Evolutionary conservation across 169 alveolate genomes (phyloP).

Genomic region (Plasmodium knowlesi): DNA sequence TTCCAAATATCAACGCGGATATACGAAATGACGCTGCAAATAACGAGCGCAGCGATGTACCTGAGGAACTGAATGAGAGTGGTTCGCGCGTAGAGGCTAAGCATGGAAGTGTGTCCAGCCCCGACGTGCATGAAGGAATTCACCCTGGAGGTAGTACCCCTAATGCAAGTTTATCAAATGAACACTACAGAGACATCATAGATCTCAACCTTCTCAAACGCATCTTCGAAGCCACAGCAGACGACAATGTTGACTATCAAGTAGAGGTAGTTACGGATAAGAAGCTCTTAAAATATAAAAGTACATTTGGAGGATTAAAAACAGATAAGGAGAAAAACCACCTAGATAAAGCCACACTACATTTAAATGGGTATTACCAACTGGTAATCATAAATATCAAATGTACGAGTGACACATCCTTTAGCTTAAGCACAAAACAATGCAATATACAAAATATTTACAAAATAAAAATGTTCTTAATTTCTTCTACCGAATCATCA

Average conservation of each 20-base stretch:
- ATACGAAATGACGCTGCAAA: too few relatives aligned
- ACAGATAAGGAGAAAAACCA: neutral
- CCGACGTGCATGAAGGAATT: neutral
- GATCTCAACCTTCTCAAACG: slow-evolving; percentile 22
- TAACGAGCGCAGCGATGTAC: neutral
- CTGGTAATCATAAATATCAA: slow-evolving; percentile 26
- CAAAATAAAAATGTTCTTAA: slow-evolving; percentile 55
- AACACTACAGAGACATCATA: slow-evolving; percentile 8
- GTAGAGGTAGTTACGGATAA: slow-evolving; percentile 31
- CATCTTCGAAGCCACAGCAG: slow-evolving; percentile 18
- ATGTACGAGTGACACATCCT: slow-evolving; percentile 10
- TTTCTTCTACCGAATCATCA: slow-evolving; percentile 52
- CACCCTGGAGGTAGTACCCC: neutral
- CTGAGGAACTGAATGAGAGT: neutral
- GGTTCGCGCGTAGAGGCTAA: neutral
- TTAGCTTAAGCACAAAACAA: slow-evolving; percentile 16
- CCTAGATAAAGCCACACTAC: slow-evolving; percentile 20
- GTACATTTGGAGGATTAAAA: neutral
- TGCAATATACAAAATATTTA: slow-evolving; percentile 15
- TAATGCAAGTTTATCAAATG: neutral
- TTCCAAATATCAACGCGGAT: neutral
- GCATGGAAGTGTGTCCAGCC: neutral
- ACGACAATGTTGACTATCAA: slow-evolving; percentile 1
- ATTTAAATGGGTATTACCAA: slow-evolving; percentile 51
- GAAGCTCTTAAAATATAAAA: slow-evolving; percentile 38